Conservation (phyloP, 805 yeast species). For the Metschnikowia anglica region DNA sequence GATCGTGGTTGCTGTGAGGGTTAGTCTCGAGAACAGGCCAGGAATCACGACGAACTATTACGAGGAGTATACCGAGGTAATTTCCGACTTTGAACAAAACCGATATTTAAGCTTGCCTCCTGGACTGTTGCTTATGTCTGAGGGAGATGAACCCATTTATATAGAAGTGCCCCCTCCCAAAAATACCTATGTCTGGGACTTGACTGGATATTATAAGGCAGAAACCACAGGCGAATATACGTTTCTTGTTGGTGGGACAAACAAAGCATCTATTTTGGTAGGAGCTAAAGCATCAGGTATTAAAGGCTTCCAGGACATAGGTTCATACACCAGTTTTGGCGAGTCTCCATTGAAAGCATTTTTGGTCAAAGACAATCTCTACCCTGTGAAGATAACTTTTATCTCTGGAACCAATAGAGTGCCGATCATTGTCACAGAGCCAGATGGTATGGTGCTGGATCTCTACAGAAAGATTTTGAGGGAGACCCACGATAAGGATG, state of each 20-base stretch:
- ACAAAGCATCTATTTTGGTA: neutral
- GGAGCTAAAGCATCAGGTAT: neutral
- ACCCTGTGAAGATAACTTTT: neutral
- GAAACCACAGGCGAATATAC: neutral
- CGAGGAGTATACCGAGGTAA: neutral
- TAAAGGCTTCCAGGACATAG: neutral
- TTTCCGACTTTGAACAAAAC: neutral
- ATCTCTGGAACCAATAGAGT: neutral
- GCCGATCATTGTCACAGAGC: slow-evolving; percentile 1
- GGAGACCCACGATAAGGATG: neutral
- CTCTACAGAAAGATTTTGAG: neutral
- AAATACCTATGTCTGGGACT: slow-evolving; percentile 1
- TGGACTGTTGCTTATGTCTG: neutral
- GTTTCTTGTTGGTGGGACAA: neutral
- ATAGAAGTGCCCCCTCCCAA: neutral
- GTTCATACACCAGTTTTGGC: neutral
- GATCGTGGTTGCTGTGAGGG: neutral
- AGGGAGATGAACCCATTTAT: neutral
- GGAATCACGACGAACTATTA: slow-evolving; percentile 3
- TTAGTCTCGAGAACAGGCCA: slow-evolving; percentile 2
- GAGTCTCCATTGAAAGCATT: neutral
- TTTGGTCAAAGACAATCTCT: neutral
- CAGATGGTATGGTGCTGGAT: neutral
- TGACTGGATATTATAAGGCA: neutral
- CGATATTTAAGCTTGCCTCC: slow-evolving; percentile 2